phyloP scores from a whole-genome alignment of 2,329 filamentous ascomycete genomes.

The Delphinella strobiligena region DNA sequence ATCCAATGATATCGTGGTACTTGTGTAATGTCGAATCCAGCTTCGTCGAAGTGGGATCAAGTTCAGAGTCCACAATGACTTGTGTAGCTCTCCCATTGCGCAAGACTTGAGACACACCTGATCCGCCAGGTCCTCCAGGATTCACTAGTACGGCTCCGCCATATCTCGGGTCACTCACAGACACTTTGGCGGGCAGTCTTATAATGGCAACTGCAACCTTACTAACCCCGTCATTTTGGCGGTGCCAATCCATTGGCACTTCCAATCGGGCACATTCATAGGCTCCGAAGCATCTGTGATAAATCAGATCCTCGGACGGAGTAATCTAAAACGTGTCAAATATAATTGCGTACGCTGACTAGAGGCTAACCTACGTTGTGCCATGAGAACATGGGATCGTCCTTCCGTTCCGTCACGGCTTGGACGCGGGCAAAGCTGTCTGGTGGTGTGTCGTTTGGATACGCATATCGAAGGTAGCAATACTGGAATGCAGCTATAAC shows the following conservation, averaged over 20 bases:
- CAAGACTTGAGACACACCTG: slow-evolving; percentile 26
- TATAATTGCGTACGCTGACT: background rate
- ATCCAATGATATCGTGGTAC: slow-evolving; percentile 27
- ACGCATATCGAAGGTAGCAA: background rate
- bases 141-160: slow-evolving; percentile 37
- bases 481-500: background rate
- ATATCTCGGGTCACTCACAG: slow-evolving; percentile 29
- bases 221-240: slow-evolving; percentile 18
- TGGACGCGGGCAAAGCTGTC: background rate
- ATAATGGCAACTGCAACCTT: slow-evolving; percentile 33
- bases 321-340: background rate
- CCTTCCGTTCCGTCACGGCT: background rate
- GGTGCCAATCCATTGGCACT: slow-evolving; percentile 35
- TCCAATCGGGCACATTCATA: slow-evolving; percentile 36
- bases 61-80: slow-evolving; percentile 19
- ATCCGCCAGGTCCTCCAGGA: slow-evolving; percentile 31
- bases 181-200: slow-evolving; percentile 31
- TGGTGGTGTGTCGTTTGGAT: background rate
- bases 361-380: background rate
- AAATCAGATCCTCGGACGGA: slow-evolving; percentile 6
- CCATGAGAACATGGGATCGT: background rate
- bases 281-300: slow-evolving; percentile 27
- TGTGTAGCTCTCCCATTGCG: slow-evolving; percentile 23
- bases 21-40: slow-evolving; percentile 10
- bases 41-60: slow-evolving; percentile 3